phyloP scores from a whole-genome alignment of 768 basidiomycete species.

The Xerocomellus dryophilus region DNA sequence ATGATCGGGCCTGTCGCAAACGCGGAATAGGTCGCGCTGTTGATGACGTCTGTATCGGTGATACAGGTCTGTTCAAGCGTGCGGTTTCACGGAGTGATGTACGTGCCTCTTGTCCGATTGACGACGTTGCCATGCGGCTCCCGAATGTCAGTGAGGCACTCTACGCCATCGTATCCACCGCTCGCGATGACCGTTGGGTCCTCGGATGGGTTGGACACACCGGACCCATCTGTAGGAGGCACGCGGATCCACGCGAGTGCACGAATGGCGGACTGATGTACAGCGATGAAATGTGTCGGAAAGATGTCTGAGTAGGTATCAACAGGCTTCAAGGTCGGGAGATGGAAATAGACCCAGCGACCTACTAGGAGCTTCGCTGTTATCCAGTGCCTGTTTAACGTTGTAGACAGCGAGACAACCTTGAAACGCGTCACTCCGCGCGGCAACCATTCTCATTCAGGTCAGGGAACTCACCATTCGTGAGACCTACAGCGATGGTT shows the following conservation, averaged over 20 bases:
- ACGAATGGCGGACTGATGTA: constrained; percentile 80
- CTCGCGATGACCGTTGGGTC: constrained; percentile 75
- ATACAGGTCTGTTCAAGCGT: neutral
- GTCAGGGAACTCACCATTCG: constrained; percentile 56
- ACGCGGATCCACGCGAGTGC: constrained; percentile 71
- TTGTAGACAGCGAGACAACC: constrained; percentile 60
- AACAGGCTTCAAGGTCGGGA: neutral
- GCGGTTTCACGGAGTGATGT: neutral
- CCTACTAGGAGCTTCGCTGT: constrained; percentile 33
- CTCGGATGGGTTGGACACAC: constrained; percentile 42
- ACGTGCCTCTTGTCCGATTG: constrained; percentile 72
- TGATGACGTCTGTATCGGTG: constrained; percentile 59
- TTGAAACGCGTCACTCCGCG: constrained; percentile 21
- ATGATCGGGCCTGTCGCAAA: constrained; percentile 68
- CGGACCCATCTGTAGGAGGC: constrained; percentile 52
- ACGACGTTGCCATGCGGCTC: constrained; percentile 65
- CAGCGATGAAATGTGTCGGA: constrained; percentile 68
- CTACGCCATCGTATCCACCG: constrained; percentile 78
- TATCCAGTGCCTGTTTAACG: constrained; percentile 42
- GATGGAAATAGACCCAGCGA: neutral
- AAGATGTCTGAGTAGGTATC: constrained; percentile 36
- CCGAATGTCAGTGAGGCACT: constrained; percentile 73
- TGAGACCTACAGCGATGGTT: constrained; percentile 75
- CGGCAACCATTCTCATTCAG: neutral
- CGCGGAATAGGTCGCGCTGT: constrained; percentile 61